Conservation (phyloP, 345 rosid genomes). For the Boechera stricta region DNA sequence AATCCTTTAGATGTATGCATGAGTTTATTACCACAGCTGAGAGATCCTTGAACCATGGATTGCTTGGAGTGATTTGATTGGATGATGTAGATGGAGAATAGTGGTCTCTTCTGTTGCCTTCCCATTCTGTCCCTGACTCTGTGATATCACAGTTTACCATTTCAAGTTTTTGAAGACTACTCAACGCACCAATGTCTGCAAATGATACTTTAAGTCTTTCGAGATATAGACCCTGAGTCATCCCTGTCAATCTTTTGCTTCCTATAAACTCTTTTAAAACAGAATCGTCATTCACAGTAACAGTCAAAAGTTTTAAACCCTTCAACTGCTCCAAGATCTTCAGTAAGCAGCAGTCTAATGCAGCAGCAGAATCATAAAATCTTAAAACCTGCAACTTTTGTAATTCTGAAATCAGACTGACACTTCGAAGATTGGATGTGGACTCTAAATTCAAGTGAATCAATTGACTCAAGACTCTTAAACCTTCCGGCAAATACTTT, state of each 20-base stretch:
- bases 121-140: background rate
- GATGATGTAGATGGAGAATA: background rate
- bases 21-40: constrained; percentile 18
- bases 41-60: constrained; percentile 22
- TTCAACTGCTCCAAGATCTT: background rate
- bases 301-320: constrained; percentile 3
- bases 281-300: background rate
- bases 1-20: constrained; percentile 13
- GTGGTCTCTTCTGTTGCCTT: background rate
- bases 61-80: background rate
- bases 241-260: constrained; percentile 3
- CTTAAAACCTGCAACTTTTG: constrained; percentile 21
- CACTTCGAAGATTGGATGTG: background rate
- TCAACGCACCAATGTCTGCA: constrained; percentile 11
- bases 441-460: constrained; percentile 34
- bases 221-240: constrained; percentile 4
- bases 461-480: background rate
- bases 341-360: background rate
- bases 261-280: constrained; percentile 4
- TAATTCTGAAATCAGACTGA: constrained; percentile 11
- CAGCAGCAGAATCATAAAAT: constrained; percentile 15
- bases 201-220: background rate
- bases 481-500: background rate
- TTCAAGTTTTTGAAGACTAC: constrained; percentile 27
- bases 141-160: constrained; percentile 1